A percentile compares a stretch with the other conserved stretches of the same genome.
Conservation (phyloP, 1,284 basidiomycete species). For the Ustilago vetiveriae region DNA sequence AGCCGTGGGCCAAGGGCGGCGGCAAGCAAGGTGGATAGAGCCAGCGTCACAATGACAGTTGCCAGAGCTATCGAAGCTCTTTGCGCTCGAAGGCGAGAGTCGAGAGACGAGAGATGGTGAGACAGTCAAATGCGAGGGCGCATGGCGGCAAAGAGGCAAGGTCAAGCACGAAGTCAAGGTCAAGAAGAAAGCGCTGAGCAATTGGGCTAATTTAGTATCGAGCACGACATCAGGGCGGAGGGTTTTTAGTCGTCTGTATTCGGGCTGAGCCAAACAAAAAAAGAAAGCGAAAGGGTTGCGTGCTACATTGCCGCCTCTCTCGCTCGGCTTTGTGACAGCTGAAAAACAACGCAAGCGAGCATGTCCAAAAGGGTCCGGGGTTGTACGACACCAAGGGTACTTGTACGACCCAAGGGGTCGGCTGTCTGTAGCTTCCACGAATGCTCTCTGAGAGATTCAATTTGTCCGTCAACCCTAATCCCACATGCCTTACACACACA, state of each 20-base stretch:
- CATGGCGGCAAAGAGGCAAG: too few relatives aligned
- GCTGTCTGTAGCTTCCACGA: too few relatives aligned
- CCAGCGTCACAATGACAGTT: too few relatives aligned
- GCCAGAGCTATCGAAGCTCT: too few relatives aligned
- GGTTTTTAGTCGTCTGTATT: conserved; percentile 14
- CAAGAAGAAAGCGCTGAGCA: conserved; percentile 5
- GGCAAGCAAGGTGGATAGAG: too few relatives aligned
- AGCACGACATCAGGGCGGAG: conserved; percentile 26
- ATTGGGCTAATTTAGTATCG: conserved; percentile 3
- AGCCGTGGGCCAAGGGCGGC: too few relatives aligned
- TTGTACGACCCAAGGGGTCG: too few relatives aligned
- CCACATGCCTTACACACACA: too few relatives aligned
- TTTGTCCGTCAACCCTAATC: conserved; percentile 1
- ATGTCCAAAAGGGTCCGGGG: too few relatives aligned
- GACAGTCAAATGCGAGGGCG: too few relatives aligned
- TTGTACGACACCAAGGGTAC: too few relatives aligned
- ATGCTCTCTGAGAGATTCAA: not conserved
- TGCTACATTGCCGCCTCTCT: conserved; percentile 1
- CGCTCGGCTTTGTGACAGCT: too few relatives aligned
- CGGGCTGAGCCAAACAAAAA: not conserved
- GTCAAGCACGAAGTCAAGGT: not conserved
- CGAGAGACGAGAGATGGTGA: not conserved
- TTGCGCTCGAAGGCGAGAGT: not conserved
- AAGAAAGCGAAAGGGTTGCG: conserved; percentile 3
- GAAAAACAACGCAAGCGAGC: not conserved